Evolutionary conservation across 2,329 filamentous ascomycete genomes (phyloP), one percentile per base, ranked within the genome.

Genomic region (Venturiaceae sp.): DNA sequence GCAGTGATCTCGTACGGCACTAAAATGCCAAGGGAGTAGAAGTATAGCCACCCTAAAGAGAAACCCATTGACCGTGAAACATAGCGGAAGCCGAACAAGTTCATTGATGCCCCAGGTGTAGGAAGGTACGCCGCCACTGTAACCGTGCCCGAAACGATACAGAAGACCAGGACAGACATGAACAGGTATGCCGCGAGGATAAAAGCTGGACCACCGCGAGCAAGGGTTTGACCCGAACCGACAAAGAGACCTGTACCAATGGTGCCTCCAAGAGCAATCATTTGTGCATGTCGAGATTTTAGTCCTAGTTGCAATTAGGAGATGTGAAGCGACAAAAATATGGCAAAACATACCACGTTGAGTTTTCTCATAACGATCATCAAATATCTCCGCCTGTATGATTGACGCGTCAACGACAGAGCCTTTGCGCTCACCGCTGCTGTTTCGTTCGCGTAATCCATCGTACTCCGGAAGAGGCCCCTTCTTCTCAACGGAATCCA

Each of bases 1-100:
- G 90, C 90, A 0, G 89, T 94, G 36, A 94, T 76, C 69, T 95
- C 89, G 67, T 94, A 94, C 1, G 90, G 89, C 1, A 88, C 90
- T 53, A 88, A 81, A 66, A 95, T 92, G 68, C 92, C 88, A 16
- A 74, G 64, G 1, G 68, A 70, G 73, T 85, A 81, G 80, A 83
- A 88, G 64, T 75, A 77, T 3, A 67, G 69, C 70, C 69, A 66
- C 66, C 56, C 67, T 62, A 77, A 68, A 8, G 74, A 70, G 58
- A 78, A 77, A 1, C 75, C 75, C 36, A 79, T 63, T 36, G 68
- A 71, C 21, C 69, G 68, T 23, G 74, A 74, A 19, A 78, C 72
- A 62, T 76, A 77, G 37, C 75, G 73, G 30, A 72, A 69, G 60
- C 70, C 70, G 68, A 80, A 79, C 65, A 78, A 66, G 60, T 76